phyloP scores from a whole-genome alignment of 768 basidiomycete species.

The Pholiota conissans region DNA sequence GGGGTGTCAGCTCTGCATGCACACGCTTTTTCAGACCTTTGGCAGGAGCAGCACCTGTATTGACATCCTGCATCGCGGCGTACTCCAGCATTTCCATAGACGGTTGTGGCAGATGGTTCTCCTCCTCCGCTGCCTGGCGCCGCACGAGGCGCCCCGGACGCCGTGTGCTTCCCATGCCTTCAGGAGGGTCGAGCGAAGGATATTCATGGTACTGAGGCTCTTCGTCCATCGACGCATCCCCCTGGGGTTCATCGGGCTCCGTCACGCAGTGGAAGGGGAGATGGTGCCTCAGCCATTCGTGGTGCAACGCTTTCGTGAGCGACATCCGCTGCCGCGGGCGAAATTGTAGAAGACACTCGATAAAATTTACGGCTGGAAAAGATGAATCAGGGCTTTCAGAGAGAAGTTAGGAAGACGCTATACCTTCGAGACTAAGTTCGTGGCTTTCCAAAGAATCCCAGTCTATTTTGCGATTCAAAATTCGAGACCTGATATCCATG shows the following conservation, averaged over 20 bases:
- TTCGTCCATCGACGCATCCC: slow-evolving; percentile 5
- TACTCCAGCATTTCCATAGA: slow-evolving; percentile 57
- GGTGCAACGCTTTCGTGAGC: slow-evolving; percentile 62
- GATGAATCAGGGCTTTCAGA: background rate
- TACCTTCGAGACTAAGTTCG: slow-evolving; percentile 49
- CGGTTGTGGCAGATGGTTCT: slow-evolving; percentile 42
- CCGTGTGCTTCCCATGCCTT: background rate
- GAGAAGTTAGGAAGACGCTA: slow-evolving; percentile 10
- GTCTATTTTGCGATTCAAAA: slow-evolving; percentile 59
- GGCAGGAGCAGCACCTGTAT: slow-evolving; percentile 14
- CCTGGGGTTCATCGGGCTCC: background rate
- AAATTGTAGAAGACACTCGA: slow-evolving; percentile 60
- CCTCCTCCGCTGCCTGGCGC: slow-evolving; percentile 48
- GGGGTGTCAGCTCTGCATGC: slow-evolving; percentile 41
- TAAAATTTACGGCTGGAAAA: slow-evolving; percentile 61
- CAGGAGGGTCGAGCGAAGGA: background rate
- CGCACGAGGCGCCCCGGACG: slow-evolving; percentile 33
- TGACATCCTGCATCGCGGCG: slow-evolving; percentile 30
- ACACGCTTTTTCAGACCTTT: slow-evolving; percentile 41
- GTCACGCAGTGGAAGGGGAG: slow-evolving; percentile 24
- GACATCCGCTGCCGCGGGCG: slow-evolving; percentile 73
- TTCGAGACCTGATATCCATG: slow-evolving; percentile 61
- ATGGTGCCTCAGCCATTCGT: slow-evolving; percentile 70
- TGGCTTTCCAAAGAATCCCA: slow-evolving; percentile 48
- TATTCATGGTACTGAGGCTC: background rate